phyloP scores from a whole-genome alignment of 202 grass and related monocot species.

The Zoysia matrella region DNA sequence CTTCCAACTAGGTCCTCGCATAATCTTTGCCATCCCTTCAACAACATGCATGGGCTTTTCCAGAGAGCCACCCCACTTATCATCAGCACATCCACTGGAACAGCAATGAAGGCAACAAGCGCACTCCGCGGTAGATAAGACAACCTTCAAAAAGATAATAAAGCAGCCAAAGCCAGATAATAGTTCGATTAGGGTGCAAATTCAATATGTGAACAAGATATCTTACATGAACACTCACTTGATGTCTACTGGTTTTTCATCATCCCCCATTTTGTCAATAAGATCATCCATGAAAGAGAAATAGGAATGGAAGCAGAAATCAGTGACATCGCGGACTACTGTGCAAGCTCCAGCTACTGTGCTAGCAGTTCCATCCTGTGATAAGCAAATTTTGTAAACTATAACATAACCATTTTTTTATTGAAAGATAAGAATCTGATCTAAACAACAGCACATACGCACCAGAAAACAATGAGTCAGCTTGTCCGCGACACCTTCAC shows the following conservation, averaged over 20 bases:
- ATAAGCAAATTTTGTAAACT: conserved; percentile 10
- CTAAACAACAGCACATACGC: conserved; percentile 20
- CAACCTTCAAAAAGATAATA: conserved; percentile 49
- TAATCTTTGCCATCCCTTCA: conserved; percentile 91
- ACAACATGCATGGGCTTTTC: conserved; percentile 84
- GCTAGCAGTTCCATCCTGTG: conserved; percentile 68
- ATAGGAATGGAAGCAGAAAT: conserved; percentile 92
- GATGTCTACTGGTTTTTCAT: conserved; percentile 71
- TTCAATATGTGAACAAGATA: too few relatives aligned
- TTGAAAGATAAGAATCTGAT: neutral
- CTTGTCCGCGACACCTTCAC: conserved; percentile 59
- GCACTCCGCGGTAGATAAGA: conserved; percentile 60
- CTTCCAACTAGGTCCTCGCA: conserved; percentile 84
- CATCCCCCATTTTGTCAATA: conserved; percentile 59
- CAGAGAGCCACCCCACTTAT: conserved; percentile 77
- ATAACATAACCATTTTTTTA: neutral
- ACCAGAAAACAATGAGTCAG: conserved; percentile 73
- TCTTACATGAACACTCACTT: conserved; percentile 54
- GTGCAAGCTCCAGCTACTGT: conserved; percentile 64
- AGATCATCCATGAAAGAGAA: conserved; percentile 94
- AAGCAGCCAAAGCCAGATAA: neutral
- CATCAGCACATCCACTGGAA: conserved; percentile 74
- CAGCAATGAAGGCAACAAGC: conserved; percentile 51
- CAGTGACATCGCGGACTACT: conserved; percentile 74
- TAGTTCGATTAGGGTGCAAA: neutral